phyloP scores from a whole-genome alignment of 768 basidiomycete genomes.

The Sporobolomyces phaffii region DNA sequence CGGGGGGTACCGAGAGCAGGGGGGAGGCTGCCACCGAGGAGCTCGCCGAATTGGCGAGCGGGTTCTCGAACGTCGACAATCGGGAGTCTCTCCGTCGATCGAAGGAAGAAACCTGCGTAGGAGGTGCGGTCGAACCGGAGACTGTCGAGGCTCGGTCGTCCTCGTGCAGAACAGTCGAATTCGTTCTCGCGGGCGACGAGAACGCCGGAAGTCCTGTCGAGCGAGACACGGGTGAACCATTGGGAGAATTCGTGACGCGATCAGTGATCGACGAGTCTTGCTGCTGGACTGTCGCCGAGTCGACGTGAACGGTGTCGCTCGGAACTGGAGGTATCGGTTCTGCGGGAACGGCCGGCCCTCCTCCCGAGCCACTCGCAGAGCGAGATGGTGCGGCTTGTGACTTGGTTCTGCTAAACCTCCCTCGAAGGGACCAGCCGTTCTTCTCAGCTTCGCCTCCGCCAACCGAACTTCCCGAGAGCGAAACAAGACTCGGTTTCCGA shows the following conservation, averaged over 20 bases:
- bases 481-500: constrained; percentile 8
- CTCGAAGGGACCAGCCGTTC: constrained; percentile 22
- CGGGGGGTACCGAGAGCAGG: neutral
- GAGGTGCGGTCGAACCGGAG: neutral
- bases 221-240: neutral
- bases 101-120: neutral
- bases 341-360: neutral
- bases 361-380: neutral
- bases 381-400: constrained; percentile 5
- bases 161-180: constrained; percentile 7
- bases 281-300: neutral
- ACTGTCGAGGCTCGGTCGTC: neutral
- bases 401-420: constrained; percentile 23
- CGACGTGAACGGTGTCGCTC: neutral
- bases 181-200: neutral
- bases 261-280: neutral
- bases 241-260: neutral
- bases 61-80: neutral
- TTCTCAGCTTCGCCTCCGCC: constrained; percentile 3
- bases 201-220: neutral
- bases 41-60: neutral
- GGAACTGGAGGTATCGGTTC: neutral
- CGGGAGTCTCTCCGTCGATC: constrained; percentile 11
- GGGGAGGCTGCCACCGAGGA: neutral
- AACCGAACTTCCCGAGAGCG: constrained; percentile 11